Base-by-base conservation (phyloP, 2,329 filamentous ascomycete species). In the Ustulina deusta region DNA sequence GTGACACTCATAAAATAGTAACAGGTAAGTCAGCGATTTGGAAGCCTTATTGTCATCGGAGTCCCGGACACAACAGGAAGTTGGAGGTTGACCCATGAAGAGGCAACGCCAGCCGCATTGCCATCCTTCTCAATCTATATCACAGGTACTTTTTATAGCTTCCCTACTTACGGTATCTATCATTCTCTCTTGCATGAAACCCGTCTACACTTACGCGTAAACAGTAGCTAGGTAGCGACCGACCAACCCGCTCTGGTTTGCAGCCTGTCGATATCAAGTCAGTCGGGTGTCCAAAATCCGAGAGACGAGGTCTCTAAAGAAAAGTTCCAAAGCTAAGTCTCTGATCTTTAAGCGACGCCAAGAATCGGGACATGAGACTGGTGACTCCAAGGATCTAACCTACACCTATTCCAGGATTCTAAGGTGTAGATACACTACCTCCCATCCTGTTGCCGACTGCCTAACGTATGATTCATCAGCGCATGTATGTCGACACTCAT, bases 31-130 rank as follows among this genome's bases (percentile, higher is more conserved):
- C 6, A 15, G 51, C 51, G 59, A 63, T 62, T 66, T 62, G 59
- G 64, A 61, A 61, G 52, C 15, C 54, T 48, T 54, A 44, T 65
- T 56, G 36, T 54, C 58, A 55, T 65, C 65, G 57, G 65, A 55
- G 65, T 36, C 25, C 55, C 29, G n/a, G 25, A 69, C 62, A 32
- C 58, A 69, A 69, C 38, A 51, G 66, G 66, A 65, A 69, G 62
- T 49, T 59, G 52, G 48, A 58, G 61, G 27, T 22, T 49, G 38
- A 40, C 49, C 65, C 58, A 52, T 42, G 49, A 56, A 49, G 52
- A 42, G 44, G 27, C 15, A 61, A 25, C 36, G 15, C 51, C 38
- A 65, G 57, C 44, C 20, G 52, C 57, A 49, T 54, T 54, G 15
- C n/a, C 17, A 17, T 48, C 62, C 46, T 48, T 38, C 42, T 65